These are phyloP conservation scores for Lentinula aciculospora DNA, from an alignment of 768 basidiomycete genomes.

Conservation along the genomic window DNA sequence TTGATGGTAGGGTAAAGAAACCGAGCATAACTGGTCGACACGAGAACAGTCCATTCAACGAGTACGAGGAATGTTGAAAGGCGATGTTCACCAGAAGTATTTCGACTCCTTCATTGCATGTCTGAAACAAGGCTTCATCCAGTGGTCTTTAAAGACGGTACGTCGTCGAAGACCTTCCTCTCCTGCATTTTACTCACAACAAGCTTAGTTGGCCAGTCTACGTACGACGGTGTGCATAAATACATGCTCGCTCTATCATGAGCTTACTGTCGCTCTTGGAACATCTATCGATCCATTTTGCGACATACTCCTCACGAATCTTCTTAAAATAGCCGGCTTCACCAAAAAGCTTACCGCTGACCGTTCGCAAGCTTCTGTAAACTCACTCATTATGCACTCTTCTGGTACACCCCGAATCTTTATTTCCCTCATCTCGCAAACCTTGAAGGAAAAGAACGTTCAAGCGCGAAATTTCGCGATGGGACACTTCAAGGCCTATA, in stretches of 20 bases:
- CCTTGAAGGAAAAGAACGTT: conserved; percentile 75
- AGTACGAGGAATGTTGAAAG: conserved; percentile 87
- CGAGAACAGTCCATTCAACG: conserved; percentile 74
- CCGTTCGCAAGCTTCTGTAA: conserved; percentile 72
- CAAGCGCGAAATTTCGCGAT: conserved; percentile 66
- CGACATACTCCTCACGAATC: conserved; percentile 69
- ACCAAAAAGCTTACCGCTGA: conserved; percentile 92
- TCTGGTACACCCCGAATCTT: conserved; percentile 67
- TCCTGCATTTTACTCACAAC: not conserved
- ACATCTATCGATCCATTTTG: conserved; percentile 71
- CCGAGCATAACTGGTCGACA: conserved; percentile 90
- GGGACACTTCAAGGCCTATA: conserved; percentile 67
- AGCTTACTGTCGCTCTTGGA: conserved; percentile 65
- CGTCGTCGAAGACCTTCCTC: not conserved
- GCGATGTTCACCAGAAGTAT: conserved; percentile 73
- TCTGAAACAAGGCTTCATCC: conserved; percentile 74
- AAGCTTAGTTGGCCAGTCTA: conserved; percentile 69
- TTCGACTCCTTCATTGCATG: conserved; percentile 67
- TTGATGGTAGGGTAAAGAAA: conserved; percentile 82
- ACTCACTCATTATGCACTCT: conserved; percentile 61
- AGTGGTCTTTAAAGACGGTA: conserved; percentile 82
- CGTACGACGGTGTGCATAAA: conserved; percentile 86
- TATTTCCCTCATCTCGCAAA: conserved; percentile 62
- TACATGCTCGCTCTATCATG: conserved; percentile 71
- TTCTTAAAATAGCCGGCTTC: conserved; percentile 81